These are phyloP conservation scores for Oxalis stricta DNA, from an alignment of 441 rosid genomes.

Conservation along the genomic window DNA sequence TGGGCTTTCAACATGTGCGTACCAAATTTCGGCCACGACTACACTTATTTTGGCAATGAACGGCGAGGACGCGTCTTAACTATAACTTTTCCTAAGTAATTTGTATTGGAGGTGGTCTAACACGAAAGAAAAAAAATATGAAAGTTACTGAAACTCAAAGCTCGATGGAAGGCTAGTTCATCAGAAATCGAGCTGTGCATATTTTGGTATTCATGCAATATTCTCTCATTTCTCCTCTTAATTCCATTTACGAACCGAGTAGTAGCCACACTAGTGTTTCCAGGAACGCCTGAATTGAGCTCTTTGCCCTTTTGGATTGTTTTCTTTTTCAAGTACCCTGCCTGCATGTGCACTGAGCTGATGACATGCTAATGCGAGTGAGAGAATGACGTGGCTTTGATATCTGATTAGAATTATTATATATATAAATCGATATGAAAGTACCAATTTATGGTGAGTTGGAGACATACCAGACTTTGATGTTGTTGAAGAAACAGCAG, in stretches of 20 bases:
- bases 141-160: neutral
- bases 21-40: too few species aligned
- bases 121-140: neutral
- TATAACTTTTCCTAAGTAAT: too few species aligned
- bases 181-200: conserved; percentile 4
- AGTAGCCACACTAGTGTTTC: conserved; percentile 23
- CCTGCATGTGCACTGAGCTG: conserved; percentile 47
- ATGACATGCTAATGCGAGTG: conserved; percentile 5
- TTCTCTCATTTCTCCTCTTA: conserved; percentile 33
- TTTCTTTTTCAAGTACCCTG: conserved; percentile 42
- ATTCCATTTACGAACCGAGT: conserved; percentile 44
- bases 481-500: conserved; percentile 24
- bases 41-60: too few species aligned
- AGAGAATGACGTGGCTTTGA: neutral
- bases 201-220: conserved; percentile 21
- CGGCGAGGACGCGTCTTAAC: too few species aligned
- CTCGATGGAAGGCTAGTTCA: neutral
- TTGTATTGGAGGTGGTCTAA: too few species aligned
- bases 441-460: too few species aligned
- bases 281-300: conserved; percentile 5
- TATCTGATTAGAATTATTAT: neutral
- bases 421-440: too few species aligned
- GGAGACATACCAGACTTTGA: conserved; percentile 35
- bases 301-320: conserved; percentile 15
- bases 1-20: too few species aligned